Percentiles rank a stretch among this genome's conserved stretches.
Conservation (phyloP, 1,139 yeast genomes). For the Chernovozyma sophiae-reginae region DNA sequence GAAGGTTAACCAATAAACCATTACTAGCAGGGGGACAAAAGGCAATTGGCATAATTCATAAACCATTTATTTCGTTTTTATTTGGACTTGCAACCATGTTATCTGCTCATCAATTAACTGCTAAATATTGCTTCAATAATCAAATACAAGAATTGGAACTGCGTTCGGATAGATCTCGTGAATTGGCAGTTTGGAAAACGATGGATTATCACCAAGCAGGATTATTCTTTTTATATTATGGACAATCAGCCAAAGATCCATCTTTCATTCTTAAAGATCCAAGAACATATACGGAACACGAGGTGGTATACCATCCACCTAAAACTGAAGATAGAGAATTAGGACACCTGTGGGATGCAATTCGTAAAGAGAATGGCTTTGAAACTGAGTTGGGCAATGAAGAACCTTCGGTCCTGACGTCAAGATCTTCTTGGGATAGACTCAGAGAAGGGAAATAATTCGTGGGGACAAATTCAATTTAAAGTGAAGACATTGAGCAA, state of each 20-base stretch:
- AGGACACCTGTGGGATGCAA: constrained; percentile 28
- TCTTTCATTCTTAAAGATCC: constrained; percentile 36
- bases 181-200: constrained; percentile 32
- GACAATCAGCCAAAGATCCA: constrained; percentile 31
- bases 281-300: constrained; percentile 26
- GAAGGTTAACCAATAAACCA: constrained; percentile 22
- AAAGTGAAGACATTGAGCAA: no score
- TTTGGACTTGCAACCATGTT: constrained; percentile 27
- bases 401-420: constrained; percentile 1
- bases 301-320: constrained; percentile 26
- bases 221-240: constrained; percentile 33
- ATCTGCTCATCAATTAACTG: constrained; percentile 22
- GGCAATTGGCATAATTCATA: constrained; percentile 15
- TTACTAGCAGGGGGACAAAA: constrained; percentile 15
- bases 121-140: constrained; percentile 22
- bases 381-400: constrained; percentile 3
- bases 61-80: constrained; percentile 32
- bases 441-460: constrained; percentile 7
- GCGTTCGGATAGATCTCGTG: constrained; percentile 13
- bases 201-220: constrained; percentile 37
- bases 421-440: constrained; percentile 13
- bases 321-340: constrained; percentile 6
- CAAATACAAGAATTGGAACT: constrained; percentile 14
- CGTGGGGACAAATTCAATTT: no score
- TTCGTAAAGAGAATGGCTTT: constrained; percentile 29